A percentile compares a stretch with the other conserved stretches of the same genome.
Evolutionary conservation across 2,329 filamentous ascomycete genomes (phyloP).

Genomic region (Diatrype stigma): DNA sequence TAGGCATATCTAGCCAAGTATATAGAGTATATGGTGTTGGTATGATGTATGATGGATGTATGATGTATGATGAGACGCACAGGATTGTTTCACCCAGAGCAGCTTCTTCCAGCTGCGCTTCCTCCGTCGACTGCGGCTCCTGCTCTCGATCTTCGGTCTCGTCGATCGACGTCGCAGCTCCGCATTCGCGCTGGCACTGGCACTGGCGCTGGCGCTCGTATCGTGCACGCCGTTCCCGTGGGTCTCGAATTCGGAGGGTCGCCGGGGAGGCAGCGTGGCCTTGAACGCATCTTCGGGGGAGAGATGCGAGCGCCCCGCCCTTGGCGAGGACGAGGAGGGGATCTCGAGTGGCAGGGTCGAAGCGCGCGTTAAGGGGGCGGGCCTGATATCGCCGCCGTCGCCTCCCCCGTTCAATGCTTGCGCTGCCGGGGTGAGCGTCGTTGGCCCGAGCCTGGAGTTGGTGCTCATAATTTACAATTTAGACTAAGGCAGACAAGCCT

Average conservation of each 20-base stretch:
- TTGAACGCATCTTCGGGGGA: slow-evolving; percentile 82
- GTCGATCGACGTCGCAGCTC: slow-evolving; percentile 34
- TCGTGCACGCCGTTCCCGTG: slow-evolving; percentile 18
- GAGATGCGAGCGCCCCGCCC: slow-evolving; percentile 62
- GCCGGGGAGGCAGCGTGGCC: slow-evolving; percentile 56
- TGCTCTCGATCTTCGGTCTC: slow-evolving; percentile 48
- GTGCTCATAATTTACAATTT: background rate
- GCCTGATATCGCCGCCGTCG: background rate
- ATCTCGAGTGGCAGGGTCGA: slow-evolving; percentile 34
- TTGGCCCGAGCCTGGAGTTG: background rate
- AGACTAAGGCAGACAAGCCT: no score
- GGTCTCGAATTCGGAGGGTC: slow-evolving; percentile 36
- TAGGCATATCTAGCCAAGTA: background rate
- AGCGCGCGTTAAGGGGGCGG: slow-evolving; percentile 24
- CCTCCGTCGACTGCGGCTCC: slow-evolving; percentile 62
- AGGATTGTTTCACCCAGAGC: slow-evolving; percentile 95
- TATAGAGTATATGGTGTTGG: background rate
- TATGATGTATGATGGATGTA: background rate
- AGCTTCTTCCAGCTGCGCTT: slow-evolving; percentile 89
- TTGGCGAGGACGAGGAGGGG: slow-evolving; percentile 28
- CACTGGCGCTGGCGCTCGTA: slow-evolving; percentile 10
- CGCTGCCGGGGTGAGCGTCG: background rate
- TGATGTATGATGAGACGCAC: slow-evolving; percentile 45
- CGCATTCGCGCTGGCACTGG: no score
- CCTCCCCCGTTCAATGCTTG: background rate